Percentiles rank a stretch among this genome's conserved stretches.
phyloP scores from a whole-genome alignment of 208 protist genomes.

The Trypanosoma boissoni region DNA sequence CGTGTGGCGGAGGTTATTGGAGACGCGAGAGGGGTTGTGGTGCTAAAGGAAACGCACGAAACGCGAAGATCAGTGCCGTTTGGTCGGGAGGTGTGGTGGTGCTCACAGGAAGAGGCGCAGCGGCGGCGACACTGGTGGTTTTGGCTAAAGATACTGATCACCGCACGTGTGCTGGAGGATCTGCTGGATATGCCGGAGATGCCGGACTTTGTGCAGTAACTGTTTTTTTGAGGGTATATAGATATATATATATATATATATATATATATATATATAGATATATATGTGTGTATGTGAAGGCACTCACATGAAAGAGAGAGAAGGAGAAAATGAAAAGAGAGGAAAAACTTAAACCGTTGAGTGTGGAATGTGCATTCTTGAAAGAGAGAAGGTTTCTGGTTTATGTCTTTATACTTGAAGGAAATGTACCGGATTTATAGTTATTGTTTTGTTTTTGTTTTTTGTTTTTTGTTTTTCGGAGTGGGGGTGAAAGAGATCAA shows the following conservation, averaged over 20 bases:
- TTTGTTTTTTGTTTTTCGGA: neutral
- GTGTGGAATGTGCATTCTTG: no score
- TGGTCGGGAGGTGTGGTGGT: constrained; percentile 76
- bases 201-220: constrained; percentile 64
- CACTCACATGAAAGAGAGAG: neutral
- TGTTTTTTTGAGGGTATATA: neutral
- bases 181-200: constrained; percentile 83
- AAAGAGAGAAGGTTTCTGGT: no score
- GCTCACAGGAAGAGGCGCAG: constrained; percentile 49
- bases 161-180: constrained; percentile 57
- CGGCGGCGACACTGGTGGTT: constrained; percentile 56
- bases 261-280: neutral
- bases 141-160: constrained; percentile 45
- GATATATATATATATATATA: neutral
- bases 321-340: neutral
- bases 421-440: no score
- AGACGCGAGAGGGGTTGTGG: constrained; percentile 19
- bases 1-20: constrained; percentile 12
- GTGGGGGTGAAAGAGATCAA: neutral
- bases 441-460: neutral
- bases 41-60: constrained; percentile 29
- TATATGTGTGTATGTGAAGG: neutral
- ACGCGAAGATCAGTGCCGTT: constrained; percentile 28
- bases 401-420: no score
- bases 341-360: no score